These are phyloP conservation scores for Puccinia sorghi DNA, from an alignment of 1,284 basidiomycete species.

Conservation along the genomic window DNA sequence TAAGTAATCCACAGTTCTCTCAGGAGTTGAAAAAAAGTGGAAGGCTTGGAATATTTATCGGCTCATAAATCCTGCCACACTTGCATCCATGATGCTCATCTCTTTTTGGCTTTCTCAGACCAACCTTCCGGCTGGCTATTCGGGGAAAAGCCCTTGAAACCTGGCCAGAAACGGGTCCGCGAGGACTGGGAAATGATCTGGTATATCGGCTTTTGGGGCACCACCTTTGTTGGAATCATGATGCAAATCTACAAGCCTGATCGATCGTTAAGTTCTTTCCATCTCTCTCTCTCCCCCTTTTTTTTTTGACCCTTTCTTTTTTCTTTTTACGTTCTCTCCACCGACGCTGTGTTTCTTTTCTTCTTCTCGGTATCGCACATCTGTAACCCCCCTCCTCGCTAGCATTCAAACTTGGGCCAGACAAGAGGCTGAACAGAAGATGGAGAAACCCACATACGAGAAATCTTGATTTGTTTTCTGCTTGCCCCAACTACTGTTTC, in stretches of 20 bases:
- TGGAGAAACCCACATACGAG: conserved; percentile 44
- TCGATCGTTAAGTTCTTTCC: conserved; percentile 31
- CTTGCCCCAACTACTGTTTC: not conserved
- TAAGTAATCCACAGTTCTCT: not conserved
- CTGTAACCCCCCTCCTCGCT: not conserved
- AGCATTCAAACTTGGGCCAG: conserved; percentile 47
- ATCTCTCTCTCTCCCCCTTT: not conserved
- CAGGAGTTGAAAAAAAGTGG: too few species aligned
- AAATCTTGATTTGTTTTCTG: conserved; percentile 12
- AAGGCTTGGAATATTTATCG: not conserved
- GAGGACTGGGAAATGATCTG: conserved; percentile 48
- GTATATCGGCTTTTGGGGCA: conserved; percentile 50
- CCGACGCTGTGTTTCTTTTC: not conserved
- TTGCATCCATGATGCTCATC: too few species aligned
- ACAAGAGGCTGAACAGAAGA: conserved; percentile 40
- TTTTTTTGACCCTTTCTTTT: not conserved
- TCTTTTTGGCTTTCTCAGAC: conserved; percentile 10
- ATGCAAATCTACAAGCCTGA: conserved; percentile 48
- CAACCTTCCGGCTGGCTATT: conserved; percentile 49
- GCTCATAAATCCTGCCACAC: not conserved
- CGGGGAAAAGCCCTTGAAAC: conserved; percentile 31
- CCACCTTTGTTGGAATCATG: conserved; percentile 28
- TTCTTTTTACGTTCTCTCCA: not conserved
- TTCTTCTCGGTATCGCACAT: not conserved
- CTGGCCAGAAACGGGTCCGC: conserved; percentile 35